Conservation (phyloP, 75 land plant species). For the Sequoia sempervirens region DNA sequence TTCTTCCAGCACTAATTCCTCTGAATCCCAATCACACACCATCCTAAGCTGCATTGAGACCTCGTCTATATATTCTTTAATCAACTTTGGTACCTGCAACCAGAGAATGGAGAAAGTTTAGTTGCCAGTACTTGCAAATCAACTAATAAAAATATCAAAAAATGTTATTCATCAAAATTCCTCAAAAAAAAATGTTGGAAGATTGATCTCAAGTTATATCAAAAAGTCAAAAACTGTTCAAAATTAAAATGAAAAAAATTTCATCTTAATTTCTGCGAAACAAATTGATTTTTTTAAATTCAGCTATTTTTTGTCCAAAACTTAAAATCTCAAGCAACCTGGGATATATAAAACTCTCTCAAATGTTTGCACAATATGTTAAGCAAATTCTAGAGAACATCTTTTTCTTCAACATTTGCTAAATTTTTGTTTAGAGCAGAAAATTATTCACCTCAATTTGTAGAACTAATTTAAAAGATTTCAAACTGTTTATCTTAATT, state of each 20-base stretch:
- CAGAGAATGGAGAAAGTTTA: neutral
- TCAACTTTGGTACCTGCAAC: slow-evolving; percentile 61
- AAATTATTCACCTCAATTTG: neutral
- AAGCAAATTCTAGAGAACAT: neutral
- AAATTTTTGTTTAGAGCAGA: neutral
- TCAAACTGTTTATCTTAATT: neutral
- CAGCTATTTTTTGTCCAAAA: neutral
- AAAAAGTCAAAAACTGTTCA: neutral
- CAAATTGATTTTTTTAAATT: neutral
- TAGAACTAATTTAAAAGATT: neutral
- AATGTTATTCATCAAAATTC: neutral
- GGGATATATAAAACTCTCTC: neutral
- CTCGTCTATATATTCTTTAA: slow-evolving; percentile 96
- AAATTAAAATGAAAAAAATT: neutral
- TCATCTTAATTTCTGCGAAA: neutral
- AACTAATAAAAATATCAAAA: neutral
- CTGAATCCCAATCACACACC: slow-evolving; percentile 90
- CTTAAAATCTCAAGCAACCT: neutral
- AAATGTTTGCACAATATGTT: neutral
- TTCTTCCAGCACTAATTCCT: slow-evolving; percentile 78
- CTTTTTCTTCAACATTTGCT: neutral
- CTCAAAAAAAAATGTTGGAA: neutral
- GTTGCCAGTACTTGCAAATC: neutral
- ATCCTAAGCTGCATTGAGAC: slow-evolving; percentile 86
- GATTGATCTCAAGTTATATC: neutral